These are phyloP conservation scores for Chrysanthemum makinoi DNA, from an alignment of 129 eudicot species.

Conservation along the genomic window DNA sequence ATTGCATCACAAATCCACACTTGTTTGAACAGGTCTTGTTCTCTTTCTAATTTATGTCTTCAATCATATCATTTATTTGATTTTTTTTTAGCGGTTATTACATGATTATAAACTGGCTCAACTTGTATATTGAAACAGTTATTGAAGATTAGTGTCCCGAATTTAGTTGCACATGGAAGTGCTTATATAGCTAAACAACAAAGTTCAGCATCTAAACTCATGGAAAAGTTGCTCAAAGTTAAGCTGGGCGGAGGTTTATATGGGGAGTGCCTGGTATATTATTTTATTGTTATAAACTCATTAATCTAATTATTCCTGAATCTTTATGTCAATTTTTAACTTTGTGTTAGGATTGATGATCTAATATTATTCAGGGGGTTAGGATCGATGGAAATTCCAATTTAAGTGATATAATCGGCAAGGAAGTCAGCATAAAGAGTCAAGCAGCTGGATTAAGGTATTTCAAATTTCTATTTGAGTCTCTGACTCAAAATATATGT, in stretches of 20 bases:
- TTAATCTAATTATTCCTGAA: not conserved
- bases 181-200: conserved; percentile 42
- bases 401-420: conserved; percentile 70
- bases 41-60: not conserved
- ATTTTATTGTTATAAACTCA: too few species aligned
- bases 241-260: conserved; percentile 79
- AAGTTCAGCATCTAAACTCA: conserved; percentile 47
- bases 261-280: conserved; percentile 81
- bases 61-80: not conserved
- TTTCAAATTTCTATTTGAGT: not conserved
- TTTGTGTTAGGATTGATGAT: not conserved
- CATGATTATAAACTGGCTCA: conserved; percentile 5
- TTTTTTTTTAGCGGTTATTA: not conserved
- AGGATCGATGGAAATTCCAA: conserved; percentile 53
- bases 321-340: not conserved
- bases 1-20: conserved; percentile 70
- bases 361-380: conserved; percentile 50
- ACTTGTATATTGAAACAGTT: conserved; percentile 47
- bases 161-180: conserved; percentile 58
- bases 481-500: not conserved
- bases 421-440: conserved; percentile 70
- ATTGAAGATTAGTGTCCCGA: conserved; percentile 38
- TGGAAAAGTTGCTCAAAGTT: conserved; percentile 60
- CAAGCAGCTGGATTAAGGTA: conserved; percentile 83
- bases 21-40: conserved; percentile 68